Base-by-base conservation (phyloP, 2,329 filamentous ascomycete species). In the Stachybotrys echinatus region DNA sequence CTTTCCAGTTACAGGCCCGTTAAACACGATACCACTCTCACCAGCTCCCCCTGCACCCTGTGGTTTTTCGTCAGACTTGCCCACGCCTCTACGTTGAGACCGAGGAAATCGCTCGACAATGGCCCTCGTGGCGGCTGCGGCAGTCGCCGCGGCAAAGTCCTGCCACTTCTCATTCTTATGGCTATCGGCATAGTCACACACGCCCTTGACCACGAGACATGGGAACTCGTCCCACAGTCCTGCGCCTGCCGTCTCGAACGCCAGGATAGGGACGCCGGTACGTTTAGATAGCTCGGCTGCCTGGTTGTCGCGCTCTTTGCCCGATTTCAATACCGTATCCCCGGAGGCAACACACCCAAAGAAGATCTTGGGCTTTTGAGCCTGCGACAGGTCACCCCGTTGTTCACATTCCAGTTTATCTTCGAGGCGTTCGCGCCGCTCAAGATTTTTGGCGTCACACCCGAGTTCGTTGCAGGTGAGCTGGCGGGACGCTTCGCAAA, bases 121-220 rank as follows among this genome's bases (percentile, higher is more conserved):
- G 1, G 51, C 51, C 45, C 49, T 51, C 34, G 31, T 40, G 6
- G 43, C 46, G 34, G 48, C 48, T 38, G 51, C 51, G 6, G 51
- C 51, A 12, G 47, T 45, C 7, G 39, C 39, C 39, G 39, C 39
- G 8, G 39, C 39, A 42, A 42, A 42, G 10, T 42, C 39, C 19
- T 68, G 66, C 68, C 67, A 71, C 7, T 7, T 38, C 22, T 70
- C 64, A 23, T 58, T 64, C 53, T 71, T 71, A 47, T 72, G 68
- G 12, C 58, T 63, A 49, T 72, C 69, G 3, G 66, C 65, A 45
- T 70, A 72, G 48, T 69, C 65, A 37, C 63, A 72, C 2, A 66
- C 62, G 2, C 66, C 65, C 21, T 66, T 66, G 39, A 72, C 64
- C 1, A 66, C 58, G 1, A 71, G 38, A 21, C 63, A 66, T 0